A percentile compares a stretch with the other conserved stretches of the same genome.
Conservation (phyloP, 495 filamentous ascomycete genomes). For the Usnea hakonensis region DNA sequence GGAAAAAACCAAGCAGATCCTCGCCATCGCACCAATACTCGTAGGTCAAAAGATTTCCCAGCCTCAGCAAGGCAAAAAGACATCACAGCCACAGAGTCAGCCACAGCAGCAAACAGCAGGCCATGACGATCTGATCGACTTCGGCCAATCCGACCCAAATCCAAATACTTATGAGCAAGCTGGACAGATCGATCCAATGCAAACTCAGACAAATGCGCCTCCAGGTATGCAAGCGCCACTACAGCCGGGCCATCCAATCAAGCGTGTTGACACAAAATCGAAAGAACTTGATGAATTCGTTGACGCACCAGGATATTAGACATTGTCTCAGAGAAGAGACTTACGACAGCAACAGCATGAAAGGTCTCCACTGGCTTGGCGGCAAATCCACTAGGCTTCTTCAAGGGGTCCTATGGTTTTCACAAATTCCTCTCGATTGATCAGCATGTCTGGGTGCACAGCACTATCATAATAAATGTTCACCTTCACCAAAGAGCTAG, state of each 20-base stretch:
- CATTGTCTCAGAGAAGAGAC: neutral
- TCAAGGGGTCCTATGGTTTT: neutral
- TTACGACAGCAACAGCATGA: constrained; percentile 11
- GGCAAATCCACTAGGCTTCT: neutral
- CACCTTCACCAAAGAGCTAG: neutral
- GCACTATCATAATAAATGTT: neutral
- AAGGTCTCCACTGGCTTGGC: neutral
- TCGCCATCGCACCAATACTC: constrained; percentile 78
- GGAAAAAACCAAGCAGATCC: constrained; percentile 73
- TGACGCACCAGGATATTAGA: constrained; percentile 34
- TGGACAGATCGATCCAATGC: constrained; percentile 11
- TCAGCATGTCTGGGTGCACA: constrained; percentile 1
- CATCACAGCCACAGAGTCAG: constrained; percentile 8
- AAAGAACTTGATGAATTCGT: constrained; percentile 49
- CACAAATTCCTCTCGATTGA: neutral
- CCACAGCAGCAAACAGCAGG: constrained; percentile 15
- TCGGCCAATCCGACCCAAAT: constrained; percentile 25
- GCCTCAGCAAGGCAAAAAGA: constrained; percentile 26
- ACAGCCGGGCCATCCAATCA: constrained; percentile 27
- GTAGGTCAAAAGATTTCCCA: constrained; percentile 49
- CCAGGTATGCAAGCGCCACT: constrained; percentile 26
- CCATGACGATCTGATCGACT: constrained; percentile 33
- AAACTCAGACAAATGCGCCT: constrained; percentile 4
- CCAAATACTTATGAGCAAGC: constrained; percentile 9
- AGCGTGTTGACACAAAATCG: constrained; percentile 44